phyloP scores from a whole-genome alignment of 805 yeast species.

The Ogataea dorogensis region DNA sequence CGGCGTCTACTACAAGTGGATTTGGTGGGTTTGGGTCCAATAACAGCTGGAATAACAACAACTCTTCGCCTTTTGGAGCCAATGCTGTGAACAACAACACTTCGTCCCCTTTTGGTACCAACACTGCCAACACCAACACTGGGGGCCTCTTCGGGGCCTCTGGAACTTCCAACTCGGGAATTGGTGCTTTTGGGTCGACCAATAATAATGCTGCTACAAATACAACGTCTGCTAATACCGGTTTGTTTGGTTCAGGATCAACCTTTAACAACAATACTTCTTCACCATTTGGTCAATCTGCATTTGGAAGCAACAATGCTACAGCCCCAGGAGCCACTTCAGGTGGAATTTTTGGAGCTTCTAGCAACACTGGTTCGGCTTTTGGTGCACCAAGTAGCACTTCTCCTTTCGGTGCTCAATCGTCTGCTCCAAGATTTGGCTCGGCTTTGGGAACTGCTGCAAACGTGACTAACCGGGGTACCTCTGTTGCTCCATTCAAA shows the following conservation, averaged over 20 bases:
- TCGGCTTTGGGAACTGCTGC: constrained; percentile 29
- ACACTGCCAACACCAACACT: constrained; percentile 19
- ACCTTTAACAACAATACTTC: constrained; percentile 19
- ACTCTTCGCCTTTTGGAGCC: constrained; percentile 25
- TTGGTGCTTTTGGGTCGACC: constrained; percentile 37
- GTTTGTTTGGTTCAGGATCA: constrained; percentile 30
- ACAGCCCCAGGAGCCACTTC: constrained; percentile 7
- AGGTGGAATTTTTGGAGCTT: constrained; percentile 19
- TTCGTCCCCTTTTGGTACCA: constrained; percentile 30
- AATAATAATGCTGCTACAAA: constrained; percentile 25
- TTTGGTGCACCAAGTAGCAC: constrained; percentile 31
- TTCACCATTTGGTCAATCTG: constrained; percentile 47
- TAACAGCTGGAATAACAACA: constrained; percentile 15
- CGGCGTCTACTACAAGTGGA: constrained; percentile 42
- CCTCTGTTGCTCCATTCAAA: constrained; percentile 67
- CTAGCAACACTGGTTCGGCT: constrained; percentile 30
- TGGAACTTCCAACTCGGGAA: constrained; percentile 24
- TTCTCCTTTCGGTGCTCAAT: constrained; percentile 42
- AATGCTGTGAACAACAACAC: constrained; percentile 12
- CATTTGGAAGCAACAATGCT: constrained; percentile 35
- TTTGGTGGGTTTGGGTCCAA: constrained; percentile 46
- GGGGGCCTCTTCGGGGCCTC: constrained; percentile 24
- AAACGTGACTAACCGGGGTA: constrained; percentile 54
- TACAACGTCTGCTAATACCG: constrained; percentile 21
- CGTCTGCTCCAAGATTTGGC: constrained; percentile 32